Evolutionary conservation across 129 eudicot genomes (phyloP), one percentile per base, ranked within the genome.

Genomic region (Pseudognaphalium luteoalbum): DNA sequence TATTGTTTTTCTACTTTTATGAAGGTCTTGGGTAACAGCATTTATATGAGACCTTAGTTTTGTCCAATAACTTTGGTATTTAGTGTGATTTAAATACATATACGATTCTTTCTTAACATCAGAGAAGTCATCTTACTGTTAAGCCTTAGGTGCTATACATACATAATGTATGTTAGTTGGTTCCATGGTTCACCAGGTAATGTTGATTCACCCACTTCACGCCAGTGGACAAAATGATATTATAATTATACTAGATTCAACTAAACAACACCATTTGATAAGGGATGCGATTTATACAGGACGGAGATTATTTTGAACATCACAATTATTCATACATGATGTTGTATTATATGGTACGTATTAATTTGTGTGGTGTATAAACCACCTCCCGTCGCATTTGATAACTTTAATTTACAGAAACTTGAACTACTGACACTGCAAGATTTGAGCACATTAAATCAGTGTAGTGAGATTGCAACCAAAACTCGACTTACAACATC

Each of bases 101-200:
- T 74, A 67, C 37, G 64, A 67, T 80, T 80, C 80, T 80, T 79
- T 74, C 64, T 61, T 50, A 64, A 72, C 68, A 72, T 47, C 58
- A 62, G 66, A 62, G 66, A 66, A 66, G 54, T 76, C 66, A 37
- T 76, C 66, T 74, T 62, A 29, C 42, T 62, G 21, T 4, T 72
- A 54, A 20, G 33, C 66, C 65, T 72, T 56, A 8, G 37, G 3
- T 66, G 12, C 15, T 44, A 0, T 37, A 20, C 66, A 42, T 25
- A 21, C n/a, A n/a, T n/a, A 20, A n/a, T 33, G 10, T n/a, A n/a
- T 14, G 60, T 34, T 44, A 47, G 4, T 22, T 69, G 5, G 54
- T 47, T 44, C 52, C 52, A 44, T 44, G 17, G 12, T 47, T 14
- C 54, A 47, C 54, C 54, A n/a, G n/a, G n/a, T n/a, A n/a, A n/a